Conservation (phyloP, 192 early-diverging fungal genomes). For the Linnemannia elongata region DNA sequence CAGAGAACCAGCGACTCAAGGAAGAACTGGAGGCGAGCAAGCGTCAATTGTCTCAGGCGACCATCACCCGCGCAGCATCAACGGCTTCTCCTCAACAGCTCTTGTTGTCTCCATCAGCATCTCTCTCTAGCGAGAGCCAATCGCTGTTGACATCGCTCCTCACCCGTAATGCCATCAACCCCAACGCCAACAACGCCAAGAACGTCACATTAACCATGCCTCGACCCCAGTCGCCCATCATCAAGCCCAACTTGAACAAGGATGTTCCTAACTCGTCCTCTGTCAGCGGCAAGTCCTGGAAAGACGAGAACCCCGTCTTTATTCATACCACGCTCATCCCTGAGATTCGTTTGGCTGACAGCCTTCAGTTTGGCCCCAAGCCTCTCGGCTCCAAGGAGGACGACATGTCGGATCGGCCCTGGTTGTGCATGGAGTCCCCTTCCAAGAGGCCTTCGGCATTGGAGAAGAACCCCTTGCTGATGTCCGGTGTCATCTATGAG, state of each 20-base stretch:
- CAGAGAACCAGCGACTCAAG: slow-evolving; percentile 44
- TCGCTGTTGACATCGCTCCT: slow-evolving; percentile 29
- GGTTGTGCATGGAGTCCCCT: slow-evolving; percentile 13
- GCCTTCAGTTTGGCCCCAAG: slow-evolving; percentile 32
- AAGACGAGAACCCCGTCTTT: slow-evolving; percentile 30
- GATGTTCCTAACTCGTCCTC: slow-evolving; percentile 47
- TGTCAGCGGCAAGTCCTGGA: slow-evolving; percentile 26
- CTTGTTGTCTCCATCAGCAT: not conserved
- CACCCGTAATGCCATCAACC: slow-evolving; percentile 17
- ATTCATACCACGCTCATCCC: slow-evolving; percentile 35
- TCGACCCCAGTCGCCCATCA: slow-evolving; percentile 30
- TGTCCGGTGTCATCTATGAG: slow-evolving; percentile 32
- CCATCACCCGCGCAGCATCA: slow-evolving; percentile 11
- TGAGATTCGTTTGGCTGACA: slow-evolving; percentile 21
- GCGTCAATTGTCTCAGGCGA: slow-evolving; percentile 24
- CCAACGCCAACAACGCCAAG: slow-evolving; percentile 10
- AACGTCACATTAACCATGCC: slow-evolving; percentile 15
- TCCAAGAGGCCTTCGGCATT: slow-evolving; percentile 15
- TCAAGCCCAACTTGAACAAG: slow-evolving; percentile 36
- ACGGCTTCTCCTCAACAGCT: slow-evolving; percentile 6
- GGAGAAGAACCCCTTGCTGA: slow-evolving; percentile 32
- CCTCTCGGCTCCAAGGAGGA: slow-evolving; percentile 26
- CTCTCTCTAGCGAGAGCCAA: slow-evolving; percentile 31
- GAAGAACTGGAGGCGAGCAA: slow-evolving; percentile 33
- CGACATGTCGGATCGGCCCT: slow-evolving; percentile 30